Base-by-base conservation (phyloP, 2,329 filamentous ascomycete genomes). In the Periglandula ipomoeae region DNA sequence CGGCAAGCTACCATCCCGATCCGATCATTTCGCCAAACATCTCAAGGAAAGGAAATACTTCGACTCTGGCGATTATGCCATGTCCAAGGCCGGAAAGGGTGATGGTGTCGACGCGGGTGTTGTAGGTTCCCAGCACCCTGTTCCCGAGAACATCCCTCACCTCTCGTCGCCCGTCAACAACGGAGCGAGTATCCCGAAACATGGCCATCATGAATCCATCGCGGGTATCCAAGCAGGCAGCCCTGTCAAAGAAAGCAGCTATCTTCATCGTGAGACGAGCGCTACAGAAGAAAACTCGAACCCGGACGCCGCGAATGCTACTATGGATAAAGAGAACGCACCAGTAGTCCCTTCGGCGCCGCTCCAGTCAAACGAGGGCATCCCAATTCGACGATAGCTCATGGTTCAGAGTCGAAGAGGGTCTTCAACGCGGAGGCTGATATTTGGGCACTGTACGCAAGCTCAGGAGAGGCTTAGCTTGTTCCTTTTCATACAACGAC, bases 11-110 rank as follows among this genome's bases (percentile, higher is more conserved):
- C 93, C 93, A 56, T 95, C 87, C 70, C 93, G 93, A 69, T 94
- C 90, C 68, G 91, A 96, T 69, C 81, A 96, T 62, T 84, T 97
- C 60, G 89, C 94, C 76, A 97, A 97, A 76, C 95, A 97, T 67
- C 81, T 97, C 65, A 96, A 96, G 79, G 93, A 97, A 69, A 90
- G 93, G 75, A 98, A 95, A 74, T 96, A 95, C 74, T 96, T 96
- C 70, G 89, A 96, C 74, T 93, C 87, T 52, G 90, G 89, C 63
- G 89, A 96, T 73, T 96, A 95, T 63, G 90, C 90, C 63, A 87
- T 95, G 72, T 91, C 87, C 69, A 95, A 96, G 75, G 93, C 93
- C 52, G 93, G 93, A 70, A 97, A 97, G 74, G 89, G 89, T 67
- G 87, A 90, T 63, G 87, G 93, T 64, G 86, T 93, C 62, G 91